Conservation (phyloP, 768 basidiomycete species). For the Mycena crocata region DNA sequence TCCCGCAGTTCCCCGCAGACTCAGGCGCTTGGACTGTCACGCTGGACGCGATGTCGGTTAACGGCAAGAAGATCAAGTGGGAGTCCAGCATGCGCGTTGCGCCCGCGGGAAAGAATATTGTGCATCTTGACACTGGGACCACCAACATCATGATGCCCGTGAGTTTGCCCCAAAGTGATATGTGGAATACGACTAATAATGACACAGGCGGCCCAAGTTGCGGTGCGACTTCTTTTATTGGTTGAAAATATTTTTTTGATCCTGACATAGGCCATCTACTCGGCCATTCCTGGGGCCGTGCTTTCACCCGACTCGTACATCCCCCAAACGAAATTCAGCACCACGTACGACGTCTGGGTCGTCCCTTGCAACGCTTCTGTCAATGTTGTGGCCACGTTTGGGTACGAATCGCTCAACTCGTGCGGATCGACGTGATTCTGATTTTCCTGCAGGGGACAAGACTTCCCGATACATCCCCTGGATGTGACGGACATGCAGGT, state of each 20-base stretch:
- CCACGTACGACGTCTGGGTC: conserved; percentile 26
- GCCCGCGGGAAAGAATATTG: conserved; percentile 28
- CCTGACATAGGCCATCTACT: conserved; percentile 19
- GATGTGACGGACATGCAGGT: conserved; percentile 27
- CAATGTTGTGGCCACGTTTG: conserved; percentile 22
- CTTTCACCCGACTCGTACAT: conserved; percentile 20
- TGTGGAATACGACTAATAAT: too few species aligned
- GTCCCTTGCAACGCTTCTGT: conserved; percentile 26
- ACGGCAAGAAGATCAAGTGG: conserved; percentile 29
- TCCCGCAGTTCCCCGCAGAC: conserved; percentile 21
- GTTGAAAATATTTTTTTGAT: background rate
- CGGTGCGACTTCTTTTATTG: background rate
- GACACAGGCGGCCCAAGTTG: conserved; percentile 15
- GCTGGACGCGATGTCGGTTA: conserved; percentile 18
- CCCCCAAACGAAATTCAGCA: conserved; percentile 23
- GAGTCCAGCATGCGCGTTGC: conserved; percentile 15
- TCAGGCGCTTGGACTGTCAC: conserved; percentile 30
- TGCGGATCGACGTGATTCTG: background rate
- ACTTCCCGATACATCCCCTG: conserved; percentile 28
- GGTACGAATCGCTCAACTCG: background rate
- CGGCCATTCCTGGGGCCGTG: conserved; percentile 28
- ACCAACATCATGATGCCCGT: conserved; percentile 32
- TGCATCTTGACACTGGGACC: conserved; percentile 26
- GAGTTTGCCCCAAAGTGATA: too few species aligned
- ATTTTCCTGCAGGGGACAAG: conserved; percentile 5